Conservation (phyloP, 495 filamentous ascomycete species). For the Aspergillus kassunensis region DNA sequence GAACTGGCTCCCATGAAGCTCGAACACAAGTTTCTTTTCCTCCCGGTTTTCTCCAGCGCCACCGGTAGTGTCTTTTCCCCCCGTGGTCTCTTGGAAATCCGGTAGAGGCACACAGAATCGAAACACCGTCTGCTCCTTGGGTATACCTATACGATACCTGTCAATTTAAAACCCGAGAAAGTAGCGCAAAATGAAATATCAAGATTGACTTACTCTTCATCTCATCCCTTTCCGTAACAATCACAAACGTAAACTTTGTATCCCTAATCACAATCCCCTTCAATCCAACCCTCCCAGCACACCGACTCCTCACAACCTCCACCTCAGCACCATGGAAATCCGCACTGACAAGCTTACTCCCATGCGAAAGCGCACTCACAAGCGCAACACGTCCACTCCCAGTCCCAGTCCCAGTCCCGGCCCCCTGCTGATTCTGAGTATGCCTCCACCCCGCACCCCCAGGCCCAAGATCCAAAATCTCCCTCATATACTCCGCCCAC, state of each 20-base stretch:
- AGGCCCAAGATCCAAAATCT: slow-evolving; percentile 54
- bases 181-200: background rate
- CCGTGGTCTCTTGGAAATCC: slow-evolving; percentile 9
- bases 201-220: slow-evolving; percentile 52
- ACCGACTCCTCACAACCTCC: slow-evolving; percentile 77
- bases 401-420: background rate
- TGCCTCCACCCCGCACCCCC: slow-evolving; percentile 6
- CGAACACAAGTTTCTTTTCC: slow-evolving; percentile 67
- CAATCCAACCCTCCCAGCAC: slow-evolving; percentile 75
- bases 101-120: slow-evolving; percentile 64
- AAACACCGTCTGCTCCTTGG: slow-evolving; percentile 88
- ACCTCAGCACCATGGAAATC: slow-evolving; percentile 88
- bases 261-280: slow-evolving; percentile 86
- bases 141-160: slow-evolving; percentile 50
- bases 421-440: slow-evolving; percentile 15
- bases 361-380: slow-evolving; percentile 48
- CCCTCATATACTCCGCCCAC: slow-evolving; percentile 81
- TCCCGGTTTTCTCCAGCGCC: background rate
- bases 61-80: slow-evolving; percentile 4
- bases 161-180: background rate
- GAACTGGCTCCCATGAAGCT: slow-evolving; percentile 85
- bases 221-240: slow-evolving; percentile 63
- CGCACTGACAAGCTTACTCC: slow-evolving; percentile 69
- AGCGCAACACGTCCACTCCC: slow-evolving; percentile 26
- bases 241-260: slow-evolving; percentile 77